phyloP scores from a whole-genome alignment of 352 stramenopile genomes.

The Globisporangium nodosum region DNA sequence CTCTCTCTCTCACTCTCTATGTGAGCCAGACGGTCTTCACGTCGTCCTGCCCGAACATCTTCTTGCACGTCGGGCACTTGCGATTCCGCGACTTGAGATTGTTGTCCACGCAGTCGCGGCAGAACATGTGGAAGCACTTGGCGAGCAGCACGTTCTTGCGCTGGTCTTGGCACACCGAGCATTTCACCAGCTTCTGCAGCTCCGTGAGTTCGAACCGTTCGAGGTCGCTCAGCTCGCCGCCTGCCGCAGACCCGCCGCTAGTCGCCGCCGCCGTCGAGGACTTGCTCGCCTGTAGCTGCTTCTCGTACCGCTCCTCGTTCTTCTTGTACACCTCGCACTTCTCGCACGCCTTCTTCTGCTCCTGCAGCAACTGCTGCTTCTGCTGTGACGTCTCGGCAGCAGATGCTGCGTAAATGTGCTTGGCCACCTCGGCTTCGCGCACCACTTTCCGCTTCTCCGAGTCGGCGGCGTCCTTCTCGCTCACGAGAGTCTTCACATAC shows the following conservation, averaged over 20 bases:
- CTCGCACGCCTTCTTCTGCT: slow-evolving; percentile 50
- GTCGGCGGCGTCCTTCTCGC: slow-evolving; percentile 42
- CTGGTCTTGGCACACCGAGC: slow-evolving; percentile 78
- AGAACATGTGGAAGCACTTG: slow-evolving; percentile 89
- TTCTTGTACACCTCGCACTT: slow-evolving; percentile 49
- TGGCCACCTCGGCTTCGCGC: slow-evolving; percentile 54
- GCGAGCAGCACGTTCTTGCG: slow-evolving; percentile 86
- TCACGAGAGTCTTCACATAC: slow-evolving; percentile 45
- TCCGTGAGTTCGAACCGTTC: slow-evolving; percentile 79
- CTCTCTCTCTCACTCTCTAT: slow-evolving; percentile 21
- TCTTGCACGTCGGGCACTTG: slow-evolving; percentile 88
- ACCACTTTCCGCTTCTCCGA: slow-evolving; percentile 51
- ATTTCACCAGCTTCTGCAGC: slow-evolving; percentile 81
- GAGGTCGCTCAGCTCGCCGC: slow-evolving; percentile 52
- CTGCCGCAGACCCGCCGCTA: slow-evolving; percentile 18
- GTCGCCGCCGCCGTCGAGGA: slow-evolving; percentile 9
- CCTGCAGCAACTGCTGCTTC: slow-evolving; percentile 27
- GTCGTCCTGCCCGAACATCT: slow-evolving; percentile 88
- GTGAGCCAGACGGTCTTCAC: slow-evolving; percentile 84
- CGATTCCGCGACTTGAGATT: slow-evolving; percentile 87
- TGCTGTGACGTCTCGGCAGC: slow-evolving; percentile 38
- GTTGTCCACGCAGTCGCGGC: slow-evolving; percentile 82
- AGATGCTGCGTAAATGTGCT: slow-evolving; percentile 49
- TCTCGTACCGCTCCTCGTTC: slow-evolving; percentile 47
- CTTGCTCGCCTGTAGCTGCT: slow-evolving; percentile 32